Evolutionary conservation across 169 alveolate species (phyloP), one percentile per base, ranked within the genome.

Genomic region (Plasmodium berghei): DNA sequence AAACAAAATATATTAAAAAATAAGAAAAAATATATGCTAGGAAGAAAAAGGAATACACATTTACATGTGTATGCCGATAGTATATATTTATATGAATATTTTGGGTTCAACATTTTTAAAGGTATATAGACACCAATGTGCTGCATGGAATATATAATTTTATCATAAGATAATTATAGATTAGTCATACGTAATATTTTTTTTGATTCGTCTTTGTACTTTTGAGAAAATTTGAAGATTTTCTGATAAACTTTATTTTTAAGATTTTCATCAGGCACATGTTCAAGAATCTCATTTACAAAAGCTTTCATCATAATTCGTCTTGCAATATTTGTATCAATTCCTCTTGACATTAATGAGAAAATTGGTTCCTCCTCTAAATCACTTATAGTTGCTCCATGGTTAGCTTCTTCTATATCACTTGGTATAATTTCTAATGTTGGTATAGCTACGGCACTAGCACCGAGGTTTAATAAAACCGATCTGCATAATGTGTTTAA

Each of bases 371-470:
- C 95, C 59, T 61, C 54, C 71, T 92, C 95, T 69, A 92, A 73
- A 72, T 92, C 95, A 26, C 95, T 73, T 45, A 92, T 88, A 63
- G 91, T 83, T 40, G 95, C 95, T 5, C 95, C 95, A 40, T 92
- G 95, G 28, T 74, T 88, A 18, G 95, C 95, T 64, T 66, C 63
- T 63, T 74, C 88, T 14, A 92, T 88, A 52, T 92, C 95, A 48
- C 80, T 87, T 2, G 95, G 95, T 58, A 92, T 87, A 67, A 92
- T 92, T 71, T 92, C 95, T 40, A 92, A 87, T 1, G 95, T 87
- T 14, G 95, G 95, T 40, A 92, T 72, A 18, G 93, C 89, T 24
- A 92, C 93, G 52, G 93, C 91, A 26, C 92, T 64, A n/a, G 95
- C 91, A 20, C 95, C 95, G 26, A 80, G 73, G 70, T 92, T 87